Evolutionary conservation across 306 rosid genomes (phyloP).

Genomic region (Dalbergia oliveri): DNA sequence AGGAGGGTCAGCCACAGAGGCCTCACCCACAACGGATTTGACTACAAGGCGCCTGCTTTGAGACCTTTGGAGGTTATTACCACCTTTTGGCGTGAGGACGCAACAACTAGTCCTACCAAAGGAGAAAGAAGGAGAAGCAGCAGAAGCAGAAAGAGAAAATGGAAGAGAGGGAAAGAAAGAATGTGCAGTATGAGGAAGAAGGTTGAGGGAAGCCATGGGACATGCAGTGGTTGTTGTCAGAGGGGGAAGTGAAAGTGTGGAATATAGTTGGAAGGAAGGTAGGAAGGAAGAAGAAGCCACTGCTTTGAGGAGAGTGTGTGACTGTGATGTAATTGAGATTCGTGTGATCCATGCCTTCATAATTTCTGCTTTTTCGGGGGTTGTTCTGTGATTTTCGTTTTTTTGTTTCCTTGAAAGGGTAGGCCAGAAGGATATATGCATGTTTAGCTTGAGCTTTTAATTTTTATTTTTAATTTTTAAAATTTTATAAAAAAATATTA

Average conservation of each 20-base stretch:
- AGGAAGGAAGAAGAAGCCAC: neutral
- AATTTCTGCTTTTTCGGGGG: too few species aligned
- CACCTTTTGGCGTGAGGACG: slow-evolving; percentile 19
- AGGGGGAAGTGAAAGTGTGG: slow-evolving; percentile 2
- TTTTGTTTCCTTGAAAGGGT: too few species aligned
- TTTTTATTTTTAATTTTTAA: too few species aligned
- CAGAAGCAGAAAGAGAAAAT: slow-evolving; percentile 14
- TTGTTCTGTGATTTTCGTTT: too few species aligned
- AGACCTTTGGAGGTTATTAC: slow-evolving; percentile 1
- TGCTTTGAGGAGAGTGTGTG: neutral
- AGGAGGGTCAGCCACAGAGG: slow-evolving; percentile 47
- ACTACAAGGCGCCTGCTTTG: slow-evolving; percentile 45
- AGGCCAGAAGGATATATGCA: too few species aligned
- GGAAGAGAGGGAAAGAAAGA: slow-evolving; percentile 31
- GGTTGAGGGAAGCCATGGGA: slow-evolving; percentile 59
- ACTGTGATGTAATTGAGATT: neutral
- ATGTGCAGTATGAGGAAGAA: slow-evolving; percentile 47
- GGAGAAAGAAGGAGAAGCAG: slow-evolving; percentile 32
- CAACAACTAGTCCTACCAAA: neutral
- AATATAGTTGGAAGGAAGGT: slow-evolving; percentile 6
- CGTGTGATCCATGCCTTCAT: too few species aligned
- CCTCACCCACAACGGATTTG: slow-evolving; percentile 53
- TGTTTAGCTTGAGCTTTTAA: too few species aligned
- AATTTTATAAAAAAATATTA: too few species aligned
- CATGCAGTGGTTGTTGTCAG: neutral